Evolutionary conservation across 2,329 filamentous ascomycete genomes (phyloP), one percentile per base, ranked within the genome.

Genomic region (Botrytis elliptica): DNA sequence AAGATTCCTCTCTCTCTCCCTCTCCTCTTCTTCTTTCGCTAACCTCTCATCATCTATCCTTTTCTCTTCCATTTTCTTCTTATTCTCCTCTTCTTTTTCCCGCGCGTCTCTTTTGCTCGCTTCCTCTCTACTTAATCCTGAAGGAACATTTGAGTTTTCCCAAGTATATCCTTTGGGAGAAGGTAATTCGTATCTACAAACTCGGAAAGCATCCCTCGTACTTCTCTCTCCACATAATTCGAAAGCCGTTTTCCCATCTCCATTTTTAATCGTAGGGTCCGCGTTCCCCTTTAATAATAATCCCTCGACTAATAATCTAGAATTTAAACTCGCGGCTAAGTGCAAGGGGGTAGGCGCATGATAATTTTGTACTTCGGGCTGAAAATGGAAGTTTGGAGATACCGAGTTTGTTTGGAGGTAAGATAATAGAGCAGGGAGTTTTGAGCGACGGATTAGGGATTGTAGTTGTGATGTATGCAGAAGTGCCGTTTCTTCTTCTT

Each of bases 381-480:
- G 86, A 81, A 98, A 97, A 38, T 84, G 85, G 80, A 97, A 98
- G 74, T 92, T 87, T 0, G 93, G 81, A 1, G 88, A 84, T 16
- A 98, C 85, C 4, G 85, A 84, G 83, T 98, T 97, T 75, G 88
- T 91, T 75, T 90, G 89, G 9, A 99, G 85, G 81, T 98, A 99
- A 1, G 93, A 91, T 25, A 98, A 86, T 2, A 99, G 84, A 0
- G 92, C 94, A 0, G 96, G 95, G 0, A 96, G 89, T 82, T 97
- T 98, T 2, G 93, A 97, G 60, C 96, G 92, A 64, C 94, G 92
- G 74, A 97, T 92, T 40, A 98, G 87, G 0, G 94, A 92, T 79
- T 96, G 94, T 0, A 99, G 86, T 80, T 99, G 96, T 1, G 92
- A 90, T 0, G 95, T 98, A 81, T 99, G 95, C 5, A 98, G 85